Percentiles rank a stretch among this genome's conserved stretches.
Conservation (phyloP, 495 filamentous ascomycete genomes). For the Aspergillus heteromorphus region DNA sequence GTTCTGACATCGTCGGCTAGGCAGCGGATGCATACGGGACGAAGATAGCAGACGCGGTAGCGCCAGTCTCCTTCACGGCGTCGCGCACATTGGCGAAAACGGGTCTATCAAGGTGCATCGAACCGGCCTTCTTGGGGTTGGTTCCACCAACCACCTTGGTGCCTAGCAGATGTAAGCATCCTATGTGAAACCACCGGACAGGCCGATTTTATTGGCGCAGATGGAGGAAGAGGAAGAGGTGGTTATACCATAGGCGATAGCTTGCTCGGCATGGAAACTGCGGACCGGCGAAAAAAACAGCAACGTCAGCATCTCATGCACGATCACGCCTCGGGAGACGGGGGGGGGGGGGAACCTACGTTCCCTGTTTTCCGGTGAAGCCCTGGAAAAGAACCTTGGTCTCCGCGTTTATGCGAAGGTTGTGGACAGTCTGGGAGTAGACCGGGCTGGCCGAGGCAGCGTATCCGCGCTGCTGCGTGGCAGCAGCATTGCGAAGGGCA, state of each 20-base stretch:
- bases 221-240: slow-evolving; percentile 11
- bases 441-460: slow-evolving; percentile 51
- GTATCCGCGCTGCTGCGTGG: slow-evolving; percentile 59
- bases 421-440: slow-evolving; percentile 79
- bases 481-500: slow-evolving; percentile 43
- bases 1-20: not conserved
- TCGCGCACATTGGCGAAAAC: slow-evolving; percentile 89
- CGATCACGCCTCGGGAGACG: not conserved
- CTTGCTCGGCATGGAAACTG: slow-evolving; percentile 96
- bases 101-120: slow-evolving; percentile 80
- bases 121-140: slow-evolving; percentile 97
- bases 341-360: slow-evolving; percentile 60
- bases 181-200: slow-evolving; percentile 10
- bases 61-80: slow-evolving; percentile 86
- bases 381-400: slow-evolving; percentile 97
- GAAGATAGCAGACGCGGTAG: slow-evolving; percentile 91
- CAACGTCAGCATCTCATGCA: slow-evolving; percentile 35
- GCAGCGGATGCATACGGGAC: slow-evolving; percentile 64
- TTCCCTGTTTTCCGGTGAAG: slow-evolving; percentile 98
- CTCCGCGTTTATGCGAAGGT: slow-evolving; percentile 85
- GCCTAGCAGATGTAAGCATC: slow-evolving; percentile 51
- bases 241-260: slow-evolving; percentile 97
- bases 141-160: slow-evolving; percentile 97
- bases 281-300: slow-evolving; percentile 14
- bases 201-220: slow-evolving; percentile 6